Percentiles rank a stretch among this genome's conserved stretches.
phyloP scores from a whole-genome alignment of 129 eudicot genomes.

The Lactuca saligna region DNA sequence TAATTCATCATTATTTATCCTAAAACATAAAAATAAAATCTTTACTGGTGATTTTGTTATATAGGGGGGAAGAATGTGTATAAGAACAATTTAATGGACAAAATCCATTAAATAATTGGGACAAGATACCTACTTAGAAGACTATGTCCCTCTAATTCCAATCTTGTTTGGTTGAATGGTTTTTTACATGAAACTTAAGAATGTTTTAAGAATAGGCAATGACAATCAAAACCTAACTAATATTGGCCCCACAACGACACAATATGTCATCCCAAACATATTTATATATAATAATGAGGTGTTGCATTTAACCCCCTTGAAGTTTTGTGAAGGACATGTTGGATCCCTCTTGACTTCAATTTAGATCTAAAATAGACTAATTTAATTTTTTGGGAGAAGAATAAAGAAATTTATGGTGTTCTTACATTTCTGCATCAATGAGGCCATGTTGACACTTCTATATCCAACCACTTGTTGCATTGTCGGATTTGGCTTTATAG shows the following conservation, averaged over 20 bases:
- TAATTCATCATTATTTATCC: slow-evolving; percentile 19
- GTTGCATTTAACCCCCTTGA: background rate
- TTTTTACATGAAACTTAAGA: slow-evolving; percentile 18
- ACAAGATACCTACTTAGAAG: slow-evolving; percentile 40
- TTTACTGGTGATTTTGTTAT: slow-evolving; percentile 21
- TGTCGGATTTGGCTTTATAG: slow-evolving; percentile 27
- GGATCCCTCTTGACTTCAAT: slow-evolving; percentile 16
- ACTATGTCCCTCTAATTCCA: slow-evolving; percentile 32
- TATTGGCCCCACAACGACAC: slow-evolving; percentile 29
- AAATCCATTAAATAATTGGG: slow-evolving; percentile 30
- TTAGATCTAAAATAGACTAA: slow-evolving; percentile 16
- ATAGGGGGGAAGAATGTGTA: slow-evolving; percentile 42
- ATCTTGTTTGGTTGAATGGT: slow-evolving; percentile 27
- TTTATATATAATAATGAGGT: slow-evolving; percentile 9
- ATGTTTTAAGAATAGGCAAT: slow-evolving; percentile 32
- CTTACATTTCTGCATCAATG: slow-evolving; percentile 18
- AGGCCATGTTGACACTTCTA: slow-evolving; percentile 13
- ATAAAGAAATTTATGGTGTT: background rate
- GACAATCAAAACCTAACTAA: slow-evolving; percentile 33
- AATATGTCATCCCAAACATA: slow-evolving; percentile 18
- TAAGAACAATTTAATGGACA: slow-evolving; percentile 16
- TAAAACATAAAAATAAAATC: slow-evolving; percentile 18
- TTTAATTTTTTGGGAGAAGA: background rate
- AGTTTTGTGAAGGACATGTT: background rate
- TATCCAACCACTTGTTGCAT: slow-evolving; percentile 23